Evolutionary conservation across 140 eudicot genomes (phyloP).

Genomic region (Oenanthe javanica): DNA sequence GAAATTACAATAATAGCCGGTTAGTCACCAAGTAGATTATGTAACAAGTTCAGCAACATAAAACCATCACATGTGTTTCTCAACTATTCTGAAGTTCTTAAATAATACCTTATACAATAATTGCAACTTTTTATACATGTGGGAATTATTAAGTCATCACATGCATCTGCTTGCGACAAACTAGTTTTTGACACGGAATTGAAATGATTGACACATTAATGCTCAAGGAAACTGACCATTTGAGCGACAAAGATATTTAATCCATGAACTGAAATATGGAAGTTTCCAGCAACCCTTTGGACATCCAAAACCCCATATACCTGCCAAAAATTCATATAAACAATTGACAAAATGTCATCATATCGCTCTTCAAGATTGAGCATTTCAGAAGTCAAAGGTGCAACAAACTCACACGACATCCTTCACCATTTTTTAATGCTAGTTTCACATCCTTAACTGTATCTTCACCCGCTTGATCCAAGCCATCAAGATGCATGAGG

Average conservation of each 20-base stretch:
- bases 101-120: background rate
- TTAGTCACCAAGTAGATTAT: background rate
- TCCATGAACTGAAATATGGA: constrained; percentile 95
- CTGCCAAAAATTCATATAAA: constrained; percentile 25
- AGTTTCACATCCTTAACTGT: constrained; percentile 77
- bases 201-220: background rate
- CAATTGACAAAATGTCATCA: background rate
- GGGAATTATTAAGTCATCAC: background rate
- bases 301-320: constrained; percentile 91
- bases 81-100: background rate
- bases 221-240: constrained; percentile 51
- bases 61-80: background rate
- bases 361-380: background rate
- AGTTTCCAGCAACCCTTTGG: constrained; percentile 99
- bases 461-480: constrained; percentile 70
- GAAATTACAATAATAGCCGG: background rate
- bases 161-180: constrained; percentile 3
- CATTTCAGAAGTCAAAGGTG: background rate
- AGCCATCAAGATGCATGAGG: constrained; percentile 47
- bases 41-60: background rate
- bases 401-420: constrained; percentile 63
- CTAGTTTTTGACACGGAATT: background rate
- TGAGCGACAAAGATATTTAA: constrained; percentile 91
- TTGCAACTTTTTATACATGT: background rate
- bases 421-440: constrained; percentile 75